Conservation (phyloP, 1,139 yeast genomes). For the Kodamaea derodonti region DNA sequence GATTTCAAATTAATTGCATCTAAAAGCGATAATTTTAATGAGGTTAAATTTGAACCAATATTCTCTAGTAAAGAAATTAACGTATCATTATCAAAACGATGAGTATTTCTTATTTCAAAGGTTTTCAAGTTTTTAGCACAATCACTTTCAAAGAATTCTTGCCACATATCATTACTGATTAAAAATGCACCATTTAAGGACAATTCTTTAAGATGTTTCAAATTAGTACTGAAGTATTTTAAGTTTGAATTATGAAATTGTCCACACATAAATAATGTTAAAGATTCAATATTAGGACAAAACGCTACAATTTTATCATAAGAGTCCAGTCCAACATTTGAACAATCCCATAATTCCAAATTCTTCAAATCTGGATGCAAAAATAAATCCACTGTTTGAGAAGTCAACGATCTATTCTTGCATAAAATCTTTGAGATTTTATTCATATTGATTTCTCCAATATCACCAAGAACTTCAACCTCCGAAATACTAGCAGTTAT, state of each 20-base stretch:
- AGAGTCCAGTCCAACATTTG: constrained; percentile 65
- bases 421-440: constrained; percentile 74
- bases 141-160: constrained; percentile 55
- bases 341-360: constrained; percentile 89
- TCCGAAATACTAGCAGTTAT: constrained; percentile 73
- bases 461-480: constrained; percentile 75
- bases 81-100: constrained; percentile 70
- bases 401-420: constrained; percentile 73
- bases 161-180: constrained; percentile 75
- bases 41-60: constrained; percentile 54
- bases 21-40: constrained; percentile 53
- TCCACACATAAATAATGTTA: constrained; percentile 89
- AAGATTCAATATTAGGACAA: constrained; percentile 66
- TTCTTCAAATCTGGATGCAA: constrained; percentile 53
- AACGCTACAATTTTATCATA: constrained; percentile 68
- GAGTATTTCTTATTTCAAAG: constrained; percentile 76
- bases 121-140: constrained; percentile 20
- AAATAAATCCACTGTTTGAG: constrained; percentile 68
- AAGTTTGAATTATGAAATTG: constrained; percentile 78
- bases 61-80: constrained; percentile 58
- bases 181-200: constrained; percentile 84
- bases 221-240: constrained; percentile 55
- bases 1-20: constrained; percentile 64
- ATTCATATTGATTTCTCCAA: constrained; percentile 58
- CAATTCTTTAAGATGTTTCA: constrained; percentile 49